These are phyloP conservation scores for Pythium grandisporangium DNA, from an alignment of 352 stramenopile species.

Conservation along the genomic window DNA sequence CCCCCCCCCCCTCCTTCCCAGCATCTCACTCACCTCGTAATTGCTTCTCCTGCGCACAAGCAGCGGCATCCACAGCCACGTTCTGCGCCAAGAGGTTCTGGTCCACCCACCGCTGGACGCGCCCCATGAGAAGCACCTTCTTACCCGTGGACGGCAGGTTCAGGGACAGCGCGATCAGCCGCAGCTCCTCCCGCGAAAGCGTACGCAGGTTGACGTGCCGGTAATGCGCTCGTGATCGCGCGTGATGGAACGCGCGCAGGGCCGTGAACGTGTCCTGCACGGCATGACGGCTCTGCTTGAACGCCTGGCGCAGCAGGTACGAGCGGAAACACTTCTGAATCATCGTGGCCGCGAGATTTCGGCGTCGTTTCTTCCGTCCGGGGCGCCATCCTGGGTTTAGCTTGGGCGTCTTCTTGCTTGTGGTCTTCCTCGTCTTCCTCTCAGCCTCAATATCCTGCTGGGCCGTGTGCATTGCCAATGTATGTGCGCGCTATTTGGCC, in stretches of 20 bases:
- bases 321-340: conserved; percentile 63
- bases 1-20: not conserved
- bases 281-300: conserved; percentile 26
- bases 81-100: conserved; percentile 49
- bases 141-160: conserved; percentile 71
- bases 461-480: no score
- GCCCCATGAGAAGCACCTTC: conserved; percentile 62
- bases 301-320: conserved; percentile 49
- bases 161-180: conserved; percentile 45
- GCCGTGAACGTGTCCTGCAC: conserved; percentile 39
- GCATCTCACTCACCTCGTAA: conserved; percentile 21
- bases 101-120: conserved; percentile 71
- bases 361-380: conserved; percentile 23
- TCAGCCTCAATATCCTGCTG: conserved; percentile 3
- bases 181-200: conserved; percentile 53
- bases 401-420: conserved; percentile 31
- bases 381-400: conserved; percentile 49
- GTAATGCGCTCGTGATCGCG: conserved; percentile 40
- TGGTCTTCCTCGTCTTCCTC: conserved; percentile 9
- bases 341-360: conserved; percentile 44
- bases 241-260: conserved; percentile 39
- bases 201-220: conserved; percentile 43
- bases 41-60: conserved; percentile 40
- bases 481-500: no score
- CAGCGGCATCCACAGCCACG: conserved; percentile 44